Evolutionary conservation across 2,329 filamentous ascomycete species (phyloP).

Genomic region (Ophiostoma piceae): DNA sequence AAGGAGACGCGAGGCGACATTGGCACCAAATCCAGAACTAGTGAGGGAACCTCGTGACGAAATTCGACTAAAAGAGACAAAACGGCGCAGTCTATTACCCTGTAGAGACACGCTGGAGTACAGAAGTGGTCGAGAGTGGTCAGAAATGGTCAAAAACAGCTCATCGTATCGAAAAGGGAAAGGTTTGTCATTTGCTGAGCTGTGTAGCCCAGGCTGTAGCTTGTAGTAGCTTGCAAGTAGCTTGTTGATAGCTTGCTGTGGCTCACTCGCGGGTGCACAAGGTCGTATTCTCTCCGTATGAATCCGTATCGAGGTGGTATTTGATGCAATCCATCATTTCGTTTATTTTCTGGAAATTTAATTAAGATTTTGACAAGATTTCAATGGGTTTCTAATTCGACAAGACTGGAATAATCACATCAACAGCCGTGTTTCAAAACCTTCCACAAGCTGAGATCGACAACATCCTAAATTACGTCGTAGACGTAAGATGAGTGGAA

Average conservation of each 20-base stretch:
- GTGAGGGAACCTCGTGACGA: not conserved
- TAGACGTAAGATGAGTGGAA: not conserved
- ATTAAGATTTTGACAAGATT: not conserved
- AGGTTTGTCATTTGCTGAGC: not conserved
- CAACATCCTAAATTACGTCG: not conserved
- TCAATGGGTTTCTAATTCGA: not conserved
- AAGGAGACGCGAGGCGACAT: not conserved
- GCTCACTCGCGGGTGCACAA: not conserved
- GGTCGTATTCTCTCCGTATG: not conserved
- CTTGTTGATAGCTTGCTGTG: not conserved
- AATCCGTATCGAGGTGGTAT: not conserved
- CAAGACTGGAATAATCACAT: not conserved
- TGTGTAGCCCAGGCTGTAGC: no score
- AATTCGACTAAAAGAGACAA: not conserved
- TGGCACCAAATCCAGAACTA: not conserved
- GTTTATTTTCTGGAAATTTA: not conserved
- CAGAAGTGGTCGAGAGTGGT: not conserved
- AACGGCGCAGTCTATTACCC: not conserved
- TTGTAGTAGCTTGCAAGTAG: not conserved
- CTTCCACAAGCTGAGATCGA: not conserved
- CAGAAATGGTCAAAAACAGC: not conserved
- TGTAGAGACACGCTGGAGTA: not conserved
- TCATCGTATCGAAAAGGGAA: not conserved
- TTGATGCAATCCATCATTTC: not conserved
- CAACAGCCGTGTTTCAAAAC: not conserved